These are phyloP conservation scores for Prunus salicina DNA, from an alignment of 306 rosid genomes.

Conservation along the genomic window DNA sequence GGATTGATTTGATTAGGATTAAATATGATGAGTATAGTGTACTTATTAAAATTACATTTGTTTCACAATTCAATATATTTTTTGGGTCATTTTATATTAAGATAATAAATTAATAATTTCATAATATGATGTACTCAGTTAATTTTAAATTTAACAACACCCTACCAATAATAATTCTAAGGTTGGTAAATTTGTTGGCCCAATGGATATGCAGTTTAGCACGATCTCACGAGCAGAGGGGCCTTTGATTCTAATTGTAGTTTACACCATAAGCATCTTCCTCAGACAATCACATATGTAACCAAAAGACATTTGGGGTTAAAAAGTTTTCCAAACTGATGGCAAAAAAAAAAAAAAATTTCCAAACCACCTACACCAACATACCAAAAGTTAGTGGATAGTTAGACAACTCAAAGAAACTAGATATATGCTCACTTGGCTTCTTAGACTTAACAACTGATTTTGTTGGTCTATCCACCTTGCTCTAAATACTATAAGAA, in stretches of 20 bases:
- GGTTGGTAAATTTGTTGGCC: not conserved
- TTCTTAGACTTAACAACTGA: constrained; percentile 40
- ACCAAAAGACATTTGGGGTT: not conserved
- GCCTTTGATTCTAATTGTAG: not conserved
- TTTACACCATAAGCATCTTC: not conserved
- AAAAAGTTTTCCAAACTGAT: constrained; percentile 30
- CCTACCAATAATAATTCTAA: not conserved
- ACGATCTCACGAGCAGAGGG: not conserved
- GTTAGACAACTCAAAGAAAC: constrained; percentile 60
- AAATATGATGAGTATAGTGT: too few species aligned
- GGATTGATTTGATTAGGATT: constrained; percentile 9
- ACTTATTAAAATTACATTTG: too few species aligned
- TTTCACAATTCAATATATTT: too few species aligned
- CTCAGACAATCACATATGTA: constrained; percentile 1
- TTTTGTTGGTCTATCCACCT: constrained; percentile 18
- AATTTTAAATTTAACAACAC: too few species aligned
- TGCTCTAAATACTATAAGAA: constrained; percentile 21
- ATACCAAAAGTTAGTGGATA: constrained; percentile 21
- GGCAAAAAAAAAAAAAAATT: too few species aligned
- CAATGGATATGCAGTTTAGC: not conserved
- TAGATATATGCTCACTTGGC: constrained; percentile 22
- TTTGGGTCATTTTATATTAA: too few species aligned
- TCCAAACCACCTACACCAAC: constrained; percentile 50
- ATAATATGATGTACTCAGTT: accelerated
- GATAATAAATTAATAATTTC: too few species aligned